Conservation (phyloP, 2,329 filamentous ascomycete species). For the Fusarium chaquense region DNA sequence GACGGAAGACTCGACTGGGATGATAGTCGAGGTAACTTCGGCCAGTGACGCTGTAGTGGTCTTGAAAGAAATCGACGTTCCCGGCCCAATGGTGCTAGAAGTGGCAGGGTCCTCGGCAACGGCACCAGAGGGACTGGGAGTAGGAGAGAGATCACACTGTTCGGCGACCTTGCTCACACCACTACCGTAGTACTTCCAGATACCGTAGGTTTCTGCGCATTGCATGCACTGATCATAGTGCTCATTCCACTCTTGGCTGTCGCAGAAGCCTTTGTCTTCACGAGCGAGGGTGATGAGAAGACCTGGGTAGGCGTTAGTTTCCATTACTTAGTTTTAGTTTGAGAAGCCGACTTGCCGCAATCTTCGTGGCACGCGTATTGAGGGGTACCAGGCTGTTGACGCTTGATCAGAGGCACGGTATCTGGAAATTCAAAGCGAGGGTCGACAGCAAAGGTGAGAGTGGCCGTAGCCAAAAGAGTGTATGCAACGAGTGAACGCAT, state of each 20-base stretch:
- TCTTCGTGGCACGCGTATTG: slow-evolving; percentile 60
- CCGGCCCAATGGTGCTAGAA: not conserved
- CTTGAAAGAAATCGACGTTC: not conserved
- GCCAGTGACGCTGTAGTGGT: not conserved
- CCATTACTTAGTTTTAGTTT: fast-evolving
- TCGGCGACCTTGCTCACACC: slow-evolving; percentile 51
- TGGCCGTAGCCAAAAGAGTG: slow-evolving; percentile 40
- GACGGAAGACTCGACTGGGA: not conserved
- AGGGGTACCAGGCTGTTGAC: slow-evolving; percentile 60
- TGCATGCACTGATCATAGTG: slow-evolving; percentile 57
- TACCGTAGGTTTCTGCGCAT: slow-evolving; percentile 58
- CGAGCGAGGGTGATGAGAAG: slow-evolving; percentile 52
- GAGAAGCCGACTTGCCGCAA: slow-evolving; percentile 55
- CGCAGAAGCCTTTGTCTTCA: slow-evolving; percentile 51
- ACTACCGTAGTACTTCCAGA: slow-evolving; percentile 59
- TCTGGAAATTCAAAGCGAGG: slow-evolving; percentile 51
- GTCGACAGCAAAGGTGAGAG: slow-evolving; percentile 25
- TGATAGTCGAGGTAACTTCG: not conserved
- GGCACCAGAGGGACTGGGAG: slow-evolving; percentile 36
- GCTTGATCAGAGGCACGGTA: slow-evolving; percentile 50
- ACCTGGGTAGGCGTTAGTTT: not conserved
- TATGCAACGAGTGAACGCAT: slow-evolving; percentile 36
- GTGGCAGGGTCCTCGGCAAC: not conserved
- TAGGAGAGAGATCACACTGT: slow-evolving; percentile 45
- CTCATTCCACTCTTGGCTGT: slow-evolving; percentile 54